Evolutionary conservation across 148 eudicot genomes (phyloP), one percentile per base, ranked within the genome.

Genomic region (Nepenthes gracilis): DNA sequence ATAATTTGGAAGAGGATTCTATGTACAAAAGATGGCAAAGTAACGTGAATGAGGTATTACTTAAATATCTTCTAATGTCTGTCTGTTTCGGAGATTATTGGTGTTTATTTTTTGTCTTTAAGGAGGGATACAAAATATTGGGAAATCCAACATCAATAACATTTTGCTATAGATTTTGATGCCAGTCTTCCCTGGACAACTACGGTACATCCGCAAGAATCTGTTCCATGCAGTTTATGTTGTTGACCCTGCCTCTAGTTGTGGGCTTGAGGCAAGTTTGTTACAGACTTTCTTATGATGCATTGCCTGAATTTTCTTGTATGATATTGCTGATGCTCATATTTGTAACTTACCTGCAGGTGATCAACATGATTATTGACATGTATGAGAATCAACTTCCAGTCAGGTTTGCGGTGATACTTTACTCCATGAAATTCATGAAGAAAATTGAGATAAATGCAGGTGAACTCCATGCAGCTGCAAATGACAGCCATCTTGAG

Each of bases 121-220:
- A 13, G 6, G 55, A 51, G 15, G 6, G 54, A 35, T 34, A 52
- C 53, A 47, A 35, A 36, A 32, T 1, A 7, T 4, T 55, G 36
- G 11, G 7, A 13, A 5, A 7, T 23, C 36, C 33, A 10, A 8
- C 4, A 35, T 9, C 11, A 12, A 8, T 6, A 7, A 7, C 3
- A 7, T 11, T 9, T 23, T 23, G 2, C 62, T 73, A 70, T 78
- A 93, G 99, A 76, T 93, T 57, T 75, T 93, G 85, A 93, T 93
- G 99, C 99, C 99, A 37, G 87, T 88, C 53, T 93, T 80, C 67
- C 99, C 99, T 73, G 99, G 99, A 70, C 99, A 93, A 78, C 55
- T 86, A 56, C 96, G 95, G 5, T 84, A 93, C 75, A 86, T 93
- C 51, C 96, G 99, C 43, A 93, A 93, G 73, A 93, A 93, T 74